Evolutionary conservation across 768 basidiomycete genomes (phyloP).

Genomic region (Leucocoprinus birnbaumii): DNA sequence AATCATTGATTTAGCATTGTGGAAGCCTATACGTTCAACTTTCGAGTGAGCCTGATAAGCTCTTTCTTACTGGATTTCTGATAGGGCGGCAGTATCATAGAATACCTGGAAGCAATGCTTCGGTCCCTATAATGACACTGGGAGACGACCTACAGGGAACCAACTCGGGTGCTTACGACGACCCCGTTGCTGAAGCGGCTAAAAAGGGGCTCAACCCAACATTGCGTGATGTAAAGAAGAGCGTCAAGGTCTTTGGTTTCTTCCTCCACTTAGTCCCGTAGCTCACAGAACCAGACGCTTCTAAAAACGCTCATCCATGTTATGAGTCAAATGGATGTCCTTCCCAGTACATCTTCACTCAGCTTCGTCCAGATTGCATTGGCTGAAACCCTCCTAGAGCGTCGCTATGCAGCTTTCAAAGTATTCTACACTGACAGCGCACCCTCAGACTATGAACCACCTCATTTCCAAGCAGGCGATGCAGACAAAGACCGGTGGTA

Average conservation of each 20-base stretch:
- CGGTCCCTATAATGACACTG: constrained; percentile 73
- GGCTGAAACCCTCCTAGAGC: constrained; percentile 39
- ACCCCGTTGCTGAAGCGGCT: constrained; percentile 60
- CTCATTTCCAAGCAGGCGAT: constrained; percentile 73
- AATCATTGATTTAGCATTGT: constrained; percentile 53
- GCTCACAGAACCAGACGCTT: constrained; percentile 44
- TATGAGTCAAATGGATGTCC: constrained; percentile 75
- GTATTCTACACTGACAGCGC: constrained; percentile 79
- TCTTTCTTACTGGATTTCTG: not conserved
- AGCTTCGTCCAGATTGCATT: not conserved
- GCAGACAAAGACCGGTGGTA: constrained; percentile 72
- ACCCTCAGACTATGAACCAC: constrained; percentile 83
- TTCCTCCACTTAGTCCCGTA: not conserved
- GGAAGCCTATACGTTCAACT: constrained; percentile 88
- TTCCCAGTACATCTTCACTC: constrained; percentile 57
- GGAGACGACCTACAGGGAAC: constrained; percentile 48
- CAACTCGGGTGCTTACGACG: constrained; percentile 26
- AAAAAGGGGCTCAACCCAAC: constrained; percentile 66
- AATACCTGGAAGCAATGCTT: constrained; percentile 54
- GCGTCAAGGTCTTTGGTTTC: constrained; percentile 60
- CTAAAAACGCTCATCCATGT: constrained; percentile 76
- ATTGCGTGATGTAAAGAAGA: constrained; percentile 76
- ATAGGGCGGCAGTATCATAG: constrained; percentile 54
- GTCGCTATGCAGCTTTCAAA: constrained; percentile 87
- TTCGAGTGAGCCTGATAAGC: constrained; percentile 44